Percentiles rank a stretch among this genome's conserved stretches.
These are phyloP conservation scores for Acer yangbiense DNA, from an alignment of 345 rosid species.

Conservation along the genomic window DNA sequence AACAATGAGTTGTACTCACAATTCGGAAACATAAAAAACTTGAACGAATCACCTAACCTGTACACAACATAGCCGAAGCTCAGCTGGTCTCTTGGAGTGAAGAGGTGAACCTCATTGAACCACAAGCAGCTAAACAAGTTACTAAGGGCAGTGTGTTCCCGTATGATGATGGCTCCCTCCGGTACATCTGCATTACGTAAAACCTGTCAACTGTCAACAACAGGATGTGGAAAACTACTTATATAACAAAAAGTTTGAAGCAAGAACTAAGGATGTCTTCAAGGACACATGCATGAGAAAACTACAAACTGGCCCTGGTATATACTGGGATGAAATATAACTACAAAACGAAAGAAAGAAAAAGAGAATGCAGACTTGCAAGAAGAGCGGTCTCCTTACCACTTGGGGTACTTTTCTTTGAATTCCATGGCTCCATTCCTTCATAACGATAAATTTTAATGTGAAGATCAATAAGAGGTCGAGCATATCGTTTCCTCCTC, in stretches of 20 bases:
- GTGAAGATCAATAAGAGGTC: constrained; percentile 94
- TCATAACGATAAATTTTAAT: constrained; percentile 88
- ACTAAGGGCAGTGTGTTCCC: constrained; percentile 80
- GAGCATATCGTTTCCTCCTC: constrained; percentile 88
- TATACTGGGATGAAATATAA: not conserved
- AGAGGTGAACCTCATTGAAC: constrained; percentile 95
- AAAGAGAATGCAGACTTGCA: not conserved
- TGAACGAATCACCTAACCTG: constrained; percentile 68
- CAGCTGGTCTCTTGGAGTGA: constrained; percentile 98
- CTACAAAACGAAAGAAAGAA: constrained; percentile 1
- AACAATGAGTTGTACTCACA: constrained; percentile 91
- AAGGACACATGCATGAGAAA: not conserved
- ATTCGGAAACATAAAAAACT: constrained; percentile 85
- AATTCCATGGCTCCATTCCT: constrained; percentile 94
- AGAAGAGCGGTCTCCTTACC: constrained; percentile 43
- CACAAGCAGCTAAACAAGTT: constrained; percentile 92
- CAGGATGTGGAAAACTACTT: not conserved
- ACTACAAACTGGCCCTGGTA: not conserved
- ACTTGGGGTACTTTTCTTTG: constrained; percentile 63
- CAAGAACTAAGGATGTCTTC: not conserved
- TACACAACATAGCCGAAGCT: constrained; percentile 88
- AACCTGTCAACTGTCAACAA: constrained; percentile 16
- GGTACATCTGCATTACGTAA: constrained; percentile 82
- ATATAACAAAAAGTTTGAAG: not conserved
- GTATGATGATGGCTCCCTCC: constrained; percentile 89